These are phyloP conservation scores for Colletotrichum acutatum DNA, from an alignment of 2,329 filamentous ascomycete species.

Conservation along the genomic window DNA sequence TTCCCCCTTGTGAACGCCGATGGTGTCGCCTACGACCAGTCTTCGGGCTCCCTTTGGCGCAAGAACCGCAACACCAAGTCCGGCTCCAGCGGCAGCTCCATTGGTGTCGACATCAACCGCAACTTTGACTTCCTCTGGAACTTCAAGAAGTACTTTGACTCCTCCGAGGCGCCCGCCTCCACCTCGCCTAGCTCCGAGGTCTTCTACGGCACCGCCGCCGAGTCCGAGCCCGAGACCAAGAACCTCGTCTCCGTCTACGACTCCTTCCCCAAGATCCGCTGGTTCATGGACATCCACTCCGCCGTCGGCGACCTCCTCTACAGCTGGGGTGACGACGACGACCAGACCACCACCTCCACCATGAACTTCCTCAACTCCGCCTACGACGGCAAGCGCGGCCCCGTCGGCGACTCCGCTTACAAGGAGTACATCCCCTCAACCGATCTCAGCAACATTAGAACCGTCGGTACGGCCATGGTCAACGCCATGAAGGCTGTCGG, in stretches of 20 bases:
- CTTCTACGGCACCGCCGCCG: slow-evolving; percentile 57
- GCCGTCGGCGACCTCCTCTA: slow-evolving; percentile 59
- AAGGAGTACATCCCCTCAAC: slow-evolving; percentile 51
- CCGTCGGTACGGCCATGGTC: slow-evolving; percentile 45
- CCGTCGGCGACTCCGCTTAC: slow-evolving; percentile 49
- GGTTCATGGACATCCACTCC: slow-evolving; percentile 64
- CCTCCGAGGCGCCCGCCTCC: slow-evolving; percentile 47
- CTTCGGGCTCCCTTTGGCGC: slow-evolving; percentile 62
- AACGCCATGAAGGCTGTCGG: slow-evolving; percentile 50
- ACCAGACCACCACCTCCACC: slow-evolving; percentile 50
- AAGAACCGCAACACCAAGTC: slow-evolving; percentile 61
- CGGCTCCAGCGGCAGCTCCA: slow-evolving; percentile 33
- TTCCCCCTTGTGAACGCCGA: slow-evolving; percentile 66
- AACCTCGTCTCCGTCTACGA: slow-evolving; percentile 60
- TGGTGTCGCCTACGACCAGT: slow-evolving; percentile 63
- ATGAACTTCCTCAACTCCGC: slow-evolving; percentile 60
- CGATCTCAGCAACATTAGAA: slow-evolving; percentile 46
- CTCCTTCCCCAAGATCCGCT: slow-evolving; percentile 56
- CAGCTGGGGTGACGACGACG: slow-evolving; percentile 61
- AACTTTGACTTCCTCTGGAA: slow-evolving; percentile 71
- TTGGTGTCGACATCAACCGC: slow-evolving; percentile 65
- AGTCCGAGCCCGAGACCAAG: slow-evolving; percentile 61
- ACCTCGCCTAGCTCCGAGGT: slow-evolving; percentile 51
- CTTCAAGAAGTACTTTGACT: slow-evolving; percentile 55
- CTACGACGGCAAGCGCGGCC: slow-evolving; percentile 57